phyloP scores from a whole-genome alignment of 495 filamentous ascomycete species.

The Aspergillus cristatus region DNA sequence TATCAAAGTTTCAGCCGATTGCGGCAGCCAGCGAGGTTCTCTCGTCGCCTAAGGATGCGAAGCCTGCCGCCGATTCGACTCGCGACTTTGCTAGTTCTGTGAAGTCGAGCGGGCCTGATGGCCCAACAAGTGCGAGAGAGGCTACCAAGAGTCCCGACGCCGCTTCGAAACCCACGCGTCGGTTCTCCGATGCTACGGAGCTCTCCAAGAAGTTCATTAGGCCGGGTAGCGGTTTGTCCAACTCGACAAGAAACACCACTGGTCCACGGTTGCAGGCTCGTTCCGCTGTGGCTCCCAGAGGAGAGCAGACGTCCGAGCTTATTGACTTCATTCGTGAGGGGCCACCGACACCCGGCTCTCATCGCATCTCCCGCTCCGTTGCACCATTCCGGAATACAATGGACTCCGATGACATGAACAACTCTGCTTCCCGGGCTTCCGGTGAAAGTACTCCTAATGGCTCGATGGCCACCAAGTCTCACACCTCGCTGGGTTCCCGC shows the following conservation, averaged over 20 bases:
- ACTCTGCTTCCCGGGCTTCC: constrained; percentile 21
- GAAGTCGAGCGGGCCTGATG: constrained; percentile 62
- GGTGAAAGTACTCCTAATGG: constrained; percentile 34
- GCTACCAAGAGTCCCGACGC: constrained; percentile 1
- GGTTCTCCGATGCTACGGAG: constrained; percentile 12
- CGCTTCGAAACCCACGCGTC: constrained; percentile 5
- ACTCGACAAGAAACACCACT: constrained; percentile 12
- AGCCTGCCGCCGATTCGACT: constrained; percentile 52
- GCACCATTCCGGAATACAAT: constrained; percentile 78
- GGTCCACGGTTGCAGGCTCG: constrained; percentile 56
- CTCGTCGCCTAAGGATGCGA: constrained; percentile 40
- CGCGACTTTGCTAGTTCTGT: constrained; percentile 81
- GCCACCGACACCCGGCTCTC: constrained; percentile 48
- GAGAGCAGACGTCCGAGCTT: constrained; percentile 67
- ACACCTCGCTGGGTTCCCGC: constrained; percentile 48
- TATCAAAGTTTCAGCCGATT: constrained; percentile 15
- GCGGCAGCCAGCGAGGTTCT: constrained; percentile 1
- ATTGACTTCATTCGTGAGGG: constrained; percentile 92
- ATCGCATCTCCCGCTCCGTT: constrained; percentile 70
- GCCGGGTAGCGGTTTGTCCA: constrained; percentile 14
- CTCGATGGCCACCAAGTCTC: constrained; percentile 33
- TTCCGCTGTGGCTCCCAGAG: constrained; percentile 50
- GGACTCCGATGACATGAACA: constrained; percentile 66
- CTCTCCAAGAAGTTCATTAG: constrained; percentile 11
- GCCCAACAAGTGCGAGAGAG: constrained; percentile 2